Evolutionary conservation across 2,329 filamentous ascomycete genomes (phyloP), one percentile per base, ranked within the genome.

Genomic region (Colletotrichum sp.): DNA sequence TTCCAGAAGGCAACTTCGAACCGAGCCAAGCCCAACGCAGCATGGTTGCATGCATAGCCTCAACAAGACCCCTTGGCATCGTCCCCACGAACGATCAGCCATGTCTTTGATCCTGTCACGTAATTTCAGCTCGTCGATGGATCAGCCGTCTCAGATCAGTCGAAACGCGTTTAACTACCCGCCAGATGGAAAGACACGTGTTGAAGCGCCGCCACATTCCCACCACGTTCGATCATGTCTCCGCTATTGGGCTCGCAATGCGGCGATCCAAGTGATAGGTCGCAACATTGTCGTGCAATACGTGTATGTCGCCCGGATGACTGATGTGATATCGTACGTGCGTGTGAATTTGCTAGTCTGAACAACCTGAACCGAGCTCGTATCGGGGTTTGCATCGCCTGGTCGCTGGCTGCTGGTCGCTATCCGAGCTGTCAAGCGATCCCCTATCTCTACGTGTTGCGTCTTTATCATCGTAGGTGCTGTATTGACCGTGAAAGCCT

Each of bases 111-210:
- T 61, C 66, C 57, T 19, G 66, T 52, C 34, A 36, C 44, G 16
- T 36, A 34, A 61, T 66, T 71, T 34, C 44, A 55, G 71, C 66
- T 67, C 27, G 48, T 44, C 28, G 19, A 65, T 64, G 59, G 63
- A 59, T 34, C 27, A 71, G 61, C 68, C 34, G 72, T 75, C 72
- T 75, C 60, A 71, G 59, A 71, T 65, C 44, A n/a, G 28, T 65
- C 57, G 68, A 75, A 72, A 67, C 68, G 25, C 61, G 70, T 60
- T n/a, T 57, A 32, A 34, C 48, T 72, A 22, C 30, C 48, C 44
- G 48, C 59, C 39, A 30, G 11, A 60, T 27, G 34, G 61, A 16
- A 44, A 25, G 60, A 60, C 60, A 66, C 72, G 60, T 66, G 60
- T 61, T 71, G 28, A 16, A 52, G 27, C 44, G 48, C 27, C 32